A percentile compares a stretch with the other conserved stretches of the same genome.
Evolutionary conservation across 2,329 filamentous ascomycete genomes (phyloP).

Genomic region (Fusarium sp.): DNA sequence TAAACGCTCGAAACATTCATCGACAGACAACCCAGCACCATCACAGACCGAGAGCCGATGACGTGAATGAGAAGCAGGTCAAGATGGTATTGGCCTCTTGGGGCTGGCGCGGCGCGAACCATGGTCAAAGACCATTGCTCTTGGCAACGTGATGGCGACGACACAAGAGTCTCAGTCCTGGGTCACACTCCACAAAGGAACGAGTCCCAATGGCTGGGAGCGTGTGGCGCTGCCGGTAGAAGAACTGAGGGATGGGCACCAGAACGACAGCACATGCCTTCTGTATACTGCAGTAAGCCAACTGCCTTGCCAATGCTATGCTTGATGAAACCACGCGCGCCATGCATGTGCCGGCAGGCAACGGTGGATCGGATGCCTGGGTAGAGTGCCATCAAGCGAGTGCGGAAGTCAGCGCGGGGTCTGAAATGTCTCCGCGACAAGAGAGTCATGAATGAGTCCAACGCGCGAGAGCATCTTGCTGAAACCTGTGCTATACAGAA

Average conservation of each 20-base stretch:
- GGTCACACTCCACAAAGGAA: neutral
- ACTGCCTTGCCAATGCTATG: constrained; percentile 29
- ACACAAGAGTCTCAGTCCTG: neutral
- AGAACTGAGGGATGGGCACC: constrained; percentile 32
- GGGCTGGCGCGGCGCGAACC: constrained; percentile 8
- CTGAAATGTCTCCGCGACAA: constrained; percentile 13
- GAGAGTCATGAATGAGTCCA: constrained; percentile 17
- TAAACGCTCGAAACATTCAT: constrained; percentile 31
- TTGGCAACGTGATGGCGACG: constrained; percentile 18
- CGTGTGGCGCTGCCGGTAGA: constrained; percentile 26
- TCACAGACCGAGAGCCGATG: neutral
- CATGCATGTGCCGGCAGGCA: constrained; percentile 44
- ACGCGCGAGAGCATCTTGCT: constrained; percentile 1
- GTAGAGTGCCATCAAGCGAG: constrained; percentile 31
- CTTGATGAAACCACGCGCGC: constrained; percentile 26
- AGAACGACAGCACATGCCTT: constrained; percentile 22
- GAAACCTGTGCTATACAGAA: constrained; percentile 17
- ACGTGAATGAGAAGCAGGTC: neutral
- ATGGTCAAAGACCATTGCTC: constrained; percentile 16
- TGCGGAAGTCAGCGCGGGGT: constrained; percentile 27
- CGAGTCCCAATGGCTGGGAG: constrained; percentile 2
- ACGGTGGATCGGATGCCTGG: constrained; percentile 28
- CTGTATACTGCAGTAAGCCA: constrained; percentile 9
- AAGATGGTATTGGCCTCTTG: constrained; percentile 4
- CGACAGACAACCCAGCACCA: constrained; percentile 1